Conservation (phyloP, 495 filamentous ascomycete species). For the Corynascus novoguineensis region DNA sequence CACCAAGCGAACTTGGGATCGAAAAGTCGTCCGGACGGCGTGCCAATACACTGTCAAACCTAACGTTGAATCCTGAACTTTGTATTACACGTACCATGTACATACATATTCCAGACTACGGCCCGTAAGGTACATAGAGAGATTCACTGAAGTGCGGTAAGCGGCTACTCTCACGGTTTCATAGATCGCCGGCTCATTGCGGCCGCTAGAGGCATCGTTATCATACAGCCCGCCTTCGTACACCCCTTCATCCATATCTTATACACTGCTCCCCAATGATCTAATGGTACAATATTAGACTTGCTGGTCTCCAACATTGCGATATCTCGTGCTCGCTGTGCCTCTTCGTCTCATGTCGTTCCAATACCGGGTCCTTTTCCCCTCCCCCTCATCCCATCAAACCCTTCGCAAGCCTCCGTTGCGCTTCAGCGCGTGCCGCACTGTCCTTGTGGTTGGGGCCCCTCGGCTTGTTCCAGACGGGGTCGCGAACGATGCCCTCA, state of each 20-base stretch:
- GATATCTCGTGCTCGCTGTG: background rate
- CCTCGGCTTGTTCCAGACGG: constrained; percentile 30
- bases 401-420: constrained; percentile 14
- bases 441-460: constrained; percentile 16
- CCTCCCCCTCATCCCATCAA: constrained; percentile 6
- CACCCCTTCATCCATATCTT: background rate
- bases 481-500: constrained; percentile 55
- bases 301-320: background rate
- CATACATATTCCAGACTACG: too few species aligned
- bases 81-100: too few species aligned
- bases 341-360: background rate
- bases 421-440: constrained; percentile 13
- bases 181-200: background rate
- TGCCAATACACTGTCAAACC: too few species aligned
- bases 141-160: too few species aligned
- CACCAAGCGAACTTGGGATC: background rate
- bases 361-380: background rate
- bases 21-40: background rate
- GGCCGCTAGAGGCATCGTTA: background rate
- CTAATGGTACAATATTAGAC: constrained; percentile 5
- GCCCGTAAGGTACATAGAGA: too few species aligned
- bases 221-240: background rate
- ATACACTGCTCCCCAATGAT: background rate
- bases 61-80: too few species aligned
- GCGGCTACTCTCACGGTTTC: too few species aligned